Conservation (phyloP, 2,329 filamentous ascomycete species). For the Trichoderma arundinaceum region DNA sequence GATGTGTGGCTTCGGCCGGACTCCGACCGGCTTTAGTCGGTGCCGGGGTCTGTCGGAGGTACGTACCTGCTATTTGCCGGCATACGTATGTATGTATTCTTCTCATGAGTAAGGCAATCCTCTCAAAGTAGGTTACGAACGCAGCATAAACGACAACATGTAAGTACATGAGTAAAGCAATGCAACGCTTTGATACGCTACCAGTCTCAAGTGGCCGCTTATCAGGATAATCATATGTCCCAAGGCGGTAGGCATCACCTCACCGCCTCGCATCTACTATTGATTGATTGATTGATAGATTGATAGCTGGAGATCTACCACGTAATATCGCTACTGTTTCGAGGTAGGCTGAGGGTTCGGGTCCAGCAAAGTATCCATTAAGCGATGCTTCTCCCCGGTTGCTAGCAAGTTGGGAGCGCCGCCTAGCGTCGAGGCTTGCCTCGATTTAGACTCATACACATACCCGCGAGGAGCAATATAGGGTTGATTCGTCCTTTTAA, state of each 20-base stretch:
- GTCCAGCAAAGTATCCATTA: neutral
- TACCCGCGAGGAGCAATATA: neutral
- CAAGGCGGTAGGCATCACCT: neutral
- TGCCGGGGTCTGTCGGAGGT: conserved; percentile 4
- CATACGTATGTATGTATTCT: too few relatives aligned
- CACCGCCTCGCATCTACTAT: conserved; percentile 9
- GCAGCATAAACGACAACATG: too few relatives aligned
- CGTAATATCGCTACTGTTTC: conserved; percentile 8
- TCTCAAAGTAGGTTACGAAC: too few relatives aligned
- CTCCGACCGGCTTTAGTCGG: conserved; percentile 13
- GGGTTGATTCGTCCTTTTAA: neutral
- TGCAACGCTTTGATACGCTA: neutral
- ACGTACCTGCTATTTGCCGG: conserved; percentile 11
- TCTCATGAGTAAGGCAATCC: too few relatives aligned
- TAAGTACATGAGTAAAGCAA: neutral
- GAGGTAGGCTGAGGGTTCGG: neutral
- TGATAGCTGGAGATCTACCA: neutral
- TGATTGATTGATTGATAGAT: neutral
- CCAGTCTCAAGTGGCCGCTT: neutral
- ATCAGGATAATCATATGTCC: neutral
- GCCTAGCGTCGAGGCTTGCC: conserved; percentile 16
- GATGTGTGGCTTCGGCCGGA: neutral
- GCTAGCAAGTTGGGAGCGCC: neutral
- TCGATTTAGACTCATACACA: neutral
- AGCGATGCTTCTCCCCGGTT: neutral